Evolutionary conservation across 2,329 filamentous ascomycete genomes (phyloP).

Genomic region (Simplicillium aogashimaense): DNA sequence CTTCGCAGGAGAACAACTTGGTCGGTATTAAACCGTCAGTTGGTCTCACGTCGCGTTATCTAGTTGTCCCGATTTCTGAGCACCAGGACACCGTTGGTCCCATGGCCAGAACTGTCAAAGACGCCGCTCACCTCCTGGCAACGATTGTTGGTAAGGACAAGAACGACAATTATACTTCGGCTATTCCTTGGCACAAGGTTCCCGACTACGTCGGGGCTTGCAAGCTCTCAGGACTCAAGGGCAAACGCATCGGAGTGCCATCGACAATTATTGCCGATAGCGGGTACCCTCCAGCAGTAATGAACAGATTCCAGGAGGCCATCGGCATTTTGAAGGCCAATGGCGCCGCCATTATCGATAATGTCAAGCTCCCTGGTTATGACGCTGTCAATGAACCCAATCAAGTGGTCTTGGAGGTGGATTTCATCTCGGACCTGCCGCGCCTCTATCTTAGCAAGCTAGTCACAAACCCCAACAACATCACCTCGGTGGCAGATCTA

Average conservation of each 20-base stretch:
- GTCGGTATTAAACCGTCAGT: slow-evolving; percentile 62
- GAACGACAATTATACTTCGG: slow-evolving; percentile 53
- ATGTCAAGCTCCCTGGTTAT: slow-evolving; percentile 40
- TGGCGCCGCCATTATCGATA: slow-evolving; percentile 48
- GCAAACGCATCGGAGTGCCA: slow-evolving; percentile 55
- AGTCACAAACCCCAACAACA: slow-evolving; percentile 44
- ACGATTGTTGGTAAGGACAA: slow-evolving; percentile 53
- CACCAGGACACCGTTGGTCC: slow-evolving; percentile 58
- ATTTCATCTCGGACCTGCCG: slow-evolving; percentile 45
- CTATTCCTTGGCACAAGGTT: slow-evolving; percentile 37
- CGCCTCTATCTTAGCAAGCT: slow-evolving; percentile 43
- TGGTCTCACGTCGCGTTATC: slow-evolving; percentile 50
- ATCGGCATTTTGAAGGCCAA: slow-evolving; percentile 40
- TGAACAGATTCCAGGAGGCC: slow-evolving; percentile 45
- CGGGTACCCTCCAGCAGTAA: slow-evolving; percentile 2
- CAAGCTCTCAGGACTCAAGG: slow-evolving; percentile 37
- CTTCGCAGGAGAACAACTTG: slow-evolving; percentile 43
- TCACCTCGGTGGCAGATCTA: slow-evolving; percentile 40
- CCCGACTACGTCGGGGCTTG: slow-evolving; percentile 55
- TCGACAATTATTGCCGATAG: slow-evolving; percentile 40
- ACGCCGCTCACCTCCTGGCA: slow-evolving; percentile 52
- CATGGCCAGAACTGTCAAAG: slow-evolving; percentile 54
- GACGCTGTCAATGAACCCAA: slow-evolving; percentile 36
- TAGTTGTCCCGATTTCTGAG: slow-evolving; percentile 56
- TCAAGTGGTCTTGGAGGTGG: slow-evolving; percentile 43